Conservation (phyloP, 768 basidiomycete genomes). For the Amanita molliuscula region DNA sequence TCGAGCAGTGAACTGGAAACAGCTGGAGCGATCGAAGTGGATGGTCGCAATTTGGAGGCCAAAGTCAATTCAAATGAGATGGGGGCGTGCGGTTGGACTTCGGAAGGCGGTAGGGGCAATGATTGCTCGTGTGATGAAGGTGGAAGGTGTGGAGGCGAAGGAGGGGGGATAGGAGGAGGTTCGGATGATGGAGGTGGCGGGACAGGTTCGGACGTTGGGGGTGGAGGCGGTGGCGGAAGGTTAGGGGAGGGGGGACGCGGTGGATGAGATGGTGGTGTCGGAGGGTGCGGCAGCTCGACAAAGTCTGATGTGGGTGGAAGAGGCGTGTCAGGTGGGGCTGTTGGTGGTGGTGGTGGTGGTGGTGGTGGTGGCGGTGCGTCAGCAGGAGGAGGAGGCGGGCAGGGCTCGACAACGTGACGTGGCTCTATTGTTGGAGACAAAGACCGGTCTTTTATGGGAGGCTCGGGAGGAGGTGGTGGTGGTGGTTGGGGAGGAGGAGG, state of each 20-base stretch:
- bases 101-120: constrained; percentile 26
- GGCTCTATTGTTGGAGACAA: constrained; percentile 16
- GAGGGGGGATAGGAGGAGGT: constrained; percentile 12
- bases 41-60: neutral
- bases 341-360: constrained; percentile 5
- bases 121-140: constrained; percentile 21
- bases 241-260: constrained; percentile 16
- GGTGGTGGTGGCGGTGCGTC: constrained; percentile 12
- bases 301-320: constrained; percentile 18
- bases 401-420: constrained; percentile 16
- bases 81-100: constrained; percentile 19
- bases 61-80: constrained; percentile 5
- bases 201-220: constrained; percentile 25
- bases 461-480: constrained; percentile 17
- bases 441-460: constrained; percentile 19
- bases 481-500: constrained; percentile 18
- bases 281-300: constrained; percentile 17
- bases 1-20: constrained; percentile 16
- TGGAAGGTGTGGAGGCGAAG: constrained; percentile 19
- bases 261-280: constrained; percentile 24
- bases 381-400: constrained; percentile 19
- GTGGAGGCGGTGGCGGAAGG: constrained; percentile 20
- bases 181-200: constrained; percentile 17
- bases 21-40: constrained; percentile 6
- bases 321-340: constrained; percentile 12